Base-by-base conservation (phyloP, 345 rosid species). In the Euclidium syriacum region DNA sequence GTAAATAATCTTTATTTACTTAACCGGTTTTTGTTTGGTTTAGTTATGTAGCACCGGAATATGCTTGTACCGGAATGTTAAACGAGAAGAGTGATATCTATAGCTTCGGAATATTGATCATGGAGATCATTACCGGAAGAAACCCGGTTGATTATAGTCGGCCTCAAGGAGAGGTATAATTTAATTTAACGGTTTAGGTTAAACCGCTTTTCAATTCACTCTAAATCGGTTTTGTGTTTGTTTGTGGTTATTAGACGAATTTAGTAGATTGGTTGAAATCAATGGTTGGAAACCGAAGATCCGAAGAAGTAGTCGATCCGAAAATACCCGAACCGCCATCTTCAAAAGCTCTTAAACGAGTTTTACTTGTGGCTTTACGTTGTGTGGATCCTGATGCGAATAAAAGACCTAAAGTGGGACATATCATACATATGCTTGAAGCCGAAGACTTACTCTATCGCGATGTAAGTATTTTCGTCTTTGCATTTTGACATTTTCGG, bases 11-110 rank as follows among this genome's bases (percentile, higher is more conserved):
- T 32, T 51, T 52, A 25, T 44, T 48, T 16, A 20, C 50, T 4
- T 26, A 2, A 0, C 22, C 6, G 7, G 35, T 50, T 27, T 9
- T 11, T n/a, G n/a, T 10, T 46, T 25, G 50, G 33, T 38, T 49
- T 38, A 91, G 96, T 26, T 91, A 91, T 62, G 98, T 91, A 43
- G 90, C 98, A 60, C 98, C 98, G 9, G 98, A 91, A 65, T 91
- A 91, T 70, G 98, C 96, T 18, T 84, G 98, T 73, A 86, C 96
- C 0, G 98, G 96, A 15, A 91, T 88, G 86, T 68, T 85, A 33
- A 85, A 82, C 27, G 91, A 85, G 75, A 81, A 81, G 71, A 84
- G 90, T 56, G 98, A 91, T 55, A 79, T 81, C 44, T 91, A 86
- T 49, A 83, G 98, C 61, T 91, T 91, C 11, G 98, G 98, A 8